Percentiles rank a stretch among this genome's conserved stretches.
phyloP scores from a whole-genome alignment of 2,329 filamentous ascomycete species.

The Epichloe uncinata region DNA sequence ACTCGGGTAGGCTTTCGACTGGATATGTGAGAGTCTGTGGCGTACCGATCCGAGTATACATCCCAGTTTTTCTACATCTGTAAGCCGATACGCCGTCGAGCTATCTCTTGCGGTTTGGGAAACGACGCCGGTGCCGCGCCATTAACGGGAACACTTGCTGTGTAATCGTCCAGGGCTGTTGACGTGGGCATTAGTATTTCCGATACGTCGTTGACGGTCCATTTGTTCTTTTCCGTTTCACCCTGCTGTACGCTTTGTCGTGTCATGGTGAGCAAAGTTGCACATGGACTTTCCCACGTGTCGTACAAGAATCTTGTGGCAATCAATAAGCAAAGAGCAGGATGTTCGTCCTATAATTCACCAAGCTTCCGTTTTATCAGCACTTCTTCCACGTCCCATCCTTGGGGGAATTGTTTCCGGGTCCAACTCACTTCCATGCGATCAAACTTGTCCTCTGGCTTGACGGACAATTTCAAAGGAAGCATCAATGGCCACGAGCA shows the following conservation, averaged over 20 bases:
- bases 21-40: background rate
- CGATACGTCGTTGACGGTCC: background rate
- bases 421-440: slow-evolving; percentile 9
- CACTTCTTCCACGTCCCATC: background rate
- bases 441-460: slow-evolving; percentile 4
- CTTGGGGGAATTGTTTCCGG: no score
- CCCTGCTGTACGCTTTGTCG: slow-evolving; percentile 1
- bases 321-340: slow-evolving; percentile 5
- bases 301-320: slow-evolving; percentile 10
- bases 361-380: slow-evolving; percentile 8
- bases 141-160: background rate
- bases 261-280: slow-evolving; percentile 12
- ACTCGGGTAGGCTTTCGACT: no score
- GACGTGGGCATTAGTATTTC: background rate
- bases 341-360: slow-evolving; percentile 7
- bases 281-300: slow-evolving; percentile 13
- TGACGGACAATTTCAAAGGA: background rate
- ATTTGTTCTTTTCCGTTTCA: background rate
- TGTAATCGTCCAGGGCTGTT: background rate
- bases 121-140: background rate
- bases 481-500: background rate
- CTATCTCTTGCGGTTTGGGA: background rate
- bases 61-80: slow-evolving; percentile 1
- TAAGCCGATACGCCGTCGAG: background rate
- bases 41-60: background rate